A percentile compares a stretch with the other conserved stretches of the same genome.
phyloP scores from a whole-genome alignment of 108 stramenopile species.

The Licmophora abbreviata region DNA sequence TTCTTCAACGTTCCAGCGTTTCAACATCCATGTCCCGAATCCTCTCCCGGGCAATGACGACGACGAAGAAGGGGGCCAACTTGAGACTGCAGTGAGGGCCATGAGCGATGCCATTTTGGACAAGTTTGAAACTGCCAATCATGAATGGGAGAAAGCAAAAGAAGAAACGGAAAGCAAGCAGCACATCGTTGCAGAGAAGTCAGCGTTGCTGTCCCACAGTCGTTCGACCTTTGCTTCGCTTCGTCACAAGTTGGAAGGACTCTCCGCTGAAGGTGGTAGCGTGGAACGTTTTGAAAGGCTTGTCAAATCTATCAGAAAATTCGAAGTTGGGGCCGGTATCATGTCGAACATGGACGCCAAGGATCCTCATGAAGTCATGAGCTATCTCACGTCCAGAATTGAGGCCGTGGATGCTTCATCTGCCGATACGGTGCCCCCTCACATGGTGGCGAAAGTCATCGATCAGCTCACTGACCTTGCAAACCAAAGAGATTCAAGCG shows the following conservation, averaged over 20 bases:
- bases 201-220: conserved; percentile 20
- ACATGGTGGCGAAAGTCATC: conserved; percentile 33
- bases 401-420: not conserved
- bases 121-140: not conserved
- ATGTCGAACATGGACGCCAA: conserved; percentile 13
- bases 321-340: conserved; percentile 5
- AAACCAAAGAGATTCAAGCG: no score
- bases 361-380: conserved; percentile 37
- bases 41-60: no score
- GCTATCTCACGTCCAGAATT: conserved; percentile 23
- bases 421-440: conserved; percentile 12
- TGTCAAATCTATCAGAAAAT: conserved; percentile 21
- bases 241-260: conserved; percentile 7
- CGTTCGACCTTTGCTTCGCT: conserved; percentile 15
- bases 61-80: not conserved
- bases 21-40: conserved; percentile 11
- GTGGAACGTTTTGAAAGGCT: conserved; percentile 39
- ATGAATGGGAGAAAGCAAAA: conserved; percentile 16
- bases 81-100: not conserved
- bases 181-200: conserved; percentile 17
- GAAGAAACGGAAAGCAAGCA: conserved; percentile 20
- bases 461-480: conserved; percentile 49
- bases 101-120: not conserved
- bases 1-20: conserved; percentile 1
- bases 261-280: conserved; percentile 35